These are phyloP conservation scores for Brassica rapa DNA, from an alignment of 345 rosid genomes.

Conservation along the genomic window DNA sequence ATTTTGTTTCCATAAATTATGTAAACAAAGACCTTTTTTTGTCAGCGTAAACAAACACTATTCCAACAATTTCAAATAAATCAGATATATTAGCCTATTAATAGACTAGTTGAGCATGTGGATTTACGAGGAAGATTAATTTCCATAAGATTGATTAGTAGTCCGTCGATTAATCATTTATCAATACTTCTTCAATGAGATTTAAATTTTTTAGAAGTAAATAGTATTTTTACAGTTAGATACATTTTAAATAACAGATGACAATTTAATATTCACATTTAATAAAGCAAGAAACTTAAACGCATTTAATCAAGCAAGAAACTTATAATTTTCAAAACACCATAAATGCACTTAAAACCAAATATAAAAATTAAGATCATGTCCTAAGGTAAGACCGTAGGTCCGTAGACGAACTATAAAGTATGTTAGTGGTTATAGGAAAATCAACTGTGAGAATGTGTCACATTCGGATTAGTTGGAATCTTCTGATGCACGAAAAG, in stretches of 20 bases:
- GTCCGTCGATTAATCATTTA: not conserved
- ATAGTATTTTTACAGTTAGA: not conserved
- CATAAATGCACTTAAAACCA: not conserved
- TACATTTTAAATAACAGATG: not conserved
- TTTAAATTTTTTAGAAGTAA: not conserved
- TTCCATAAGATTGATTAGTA: not conserved
- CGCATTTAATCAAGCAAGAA: not conserved
- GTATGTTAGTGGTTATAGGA: not conserved
- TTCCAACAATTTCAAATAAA: not conserved
- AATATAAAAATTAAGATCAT: not conserved
- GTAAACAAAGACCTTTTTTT: not conserved
- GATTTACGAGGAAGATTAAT: not conserved
- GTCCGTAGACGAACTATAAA: not conserved
- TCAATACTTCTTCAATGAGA: not conserved
- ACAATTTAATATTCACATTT: not conserved
- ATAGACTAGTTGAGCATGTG: not conserved
- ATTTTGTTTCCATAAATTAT: not conserved
- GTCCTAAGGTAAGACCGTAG: not conserved
- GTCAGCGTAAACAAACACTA: not conserved
- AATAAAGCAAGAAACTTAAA: not conserved
- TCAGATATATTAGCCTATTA: not conserved
- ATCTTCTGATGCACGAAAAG: constrained; percentile 8
- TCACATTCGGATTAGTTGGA: constrained; percentile 33
- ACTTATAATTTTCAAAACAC: not conserved
- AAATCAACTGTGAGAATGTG: constrained; percentile 8